Conservation (phyloP, 352 stramenopile genomes). For the Globisporangium spiculum region DNA sequence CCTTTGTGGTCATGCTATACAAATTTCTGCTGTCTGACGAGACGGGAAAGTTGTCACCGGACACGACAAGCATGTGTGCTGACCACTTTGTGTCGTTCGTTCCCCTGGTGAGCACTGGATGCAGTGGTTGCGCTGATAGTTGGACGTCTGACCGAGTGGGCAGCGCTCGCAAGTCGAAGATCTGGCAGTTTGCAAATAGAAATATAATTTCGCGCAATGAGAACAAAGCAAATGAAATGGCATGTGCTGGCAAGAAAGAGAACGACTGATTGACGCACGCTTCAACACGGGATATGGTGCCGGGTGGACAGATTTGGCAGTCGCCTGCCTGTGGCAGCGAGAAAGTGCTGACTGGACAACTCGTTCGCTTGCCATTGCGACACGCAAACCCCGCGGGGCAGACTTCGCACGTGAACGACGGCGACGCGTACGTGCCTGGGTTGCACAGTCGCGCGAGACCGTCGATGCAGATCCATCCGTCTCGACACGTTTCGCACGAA, state of each 20-base stretch:
- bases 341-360: slow-evolving; percentile 45
- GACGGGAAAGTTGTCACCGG: slow-evolving; percentile 27
- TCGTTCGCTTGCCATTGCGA: slow-evolving; percentile 49
- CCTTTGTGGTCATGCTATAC: neutral
- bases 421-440: slow-evolving; percentile 47
- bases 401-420: slow-evolving; percentile 30
- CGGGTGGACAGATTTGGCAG: slow-evolving; percentile 55
- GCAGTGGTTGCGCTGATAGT: slow-evolving; percentile 55
- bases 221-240: too few relatives aligned
- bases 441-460: slow-evolving; percentile 51
- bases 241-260: neutral
- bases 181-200: slow-evolving; percentile 17
- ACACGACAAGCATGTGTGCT: slow-evolving; percentile 56
- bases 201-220: neutral
- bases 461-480: slow-evolving; percentile 62
- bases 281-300: slow-evolving; percentile 43
- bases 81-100: slow-evolving; percentile 28
- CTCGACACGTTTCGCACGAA: slow-evolving; percentile 48
- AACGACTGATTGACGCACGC: slow-evolving; percentile 24
- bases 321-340: slow-evolving; percentile 37
- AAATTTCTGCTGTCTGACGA: slow-evolving; percentile 13
- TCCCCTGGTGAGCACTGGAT: slow-evolving; percentile 42
- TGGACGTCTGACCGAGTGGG: slow-evolving; percentile 41
- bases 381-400: slow-evolving; percentile 56
- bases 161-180: slow-evolving; percentile 42